Percentiles rank a stretch among this genome's conserved stretches.
phyloP scores from a whole-genome alignment of 371 early-diverging fungal species.

The Syncephalastrum monosporum region DNA sequence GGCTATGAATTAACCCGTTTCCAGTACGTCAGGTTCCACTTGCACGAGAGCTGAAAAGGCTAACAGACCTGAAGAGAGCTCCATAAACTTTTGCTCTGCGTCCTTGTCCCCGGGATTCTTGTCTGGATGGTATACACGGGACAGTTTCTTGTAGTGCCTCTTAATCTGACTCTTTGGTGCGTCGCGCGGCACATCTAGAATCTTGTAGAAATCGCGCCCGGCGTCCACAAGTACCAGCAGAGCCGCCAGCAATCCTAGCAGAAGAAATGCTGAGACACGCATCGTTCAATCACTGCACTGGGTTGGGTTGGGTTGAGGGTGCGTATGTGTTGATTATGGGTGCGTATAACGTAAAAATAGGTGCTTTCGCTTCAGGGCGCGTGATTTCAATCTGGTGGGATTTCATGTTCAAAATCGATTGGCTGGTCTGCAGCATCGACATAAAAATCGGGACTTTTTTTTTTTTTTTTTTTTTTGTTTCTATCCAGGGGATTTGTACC shows the following conservation, averaged over 20 bases:
- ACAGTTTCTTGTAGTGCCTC: conserved; percentile 87
- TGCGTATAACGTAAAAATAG: too few relatives aligned
- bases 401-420: too few relatives aligned
- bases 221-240: conserved; percentile 20
- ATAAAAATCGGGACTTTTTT: too few relatives aligned
- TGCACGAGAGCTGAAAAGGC: background rate
- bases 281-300: too few relatives aligned
- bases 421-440: too few relatives aligned
- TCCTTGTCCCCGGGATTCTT: conserved; percentile 83
- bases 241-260: background rate
- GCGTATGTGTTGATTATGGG: too few relatives aligned
- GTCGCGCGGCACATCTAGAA: conserved; percentile 82
- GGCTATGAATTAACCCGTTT: conserved; percentile 46
- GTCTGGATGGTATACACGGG: conserved; percentile 89
- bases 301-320: too few relatives aligned
- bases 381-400: too few relatives aligned
- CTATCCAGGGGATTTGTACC: too few relatives aligned
- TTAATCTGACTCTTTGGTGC: conserved; percentile 87
- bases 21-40: background rate
- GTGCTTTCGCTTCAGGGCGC: too few relatives aligned
- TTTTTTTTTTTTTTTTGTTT: too few relatives aligned
- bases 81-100: conserved; percentile 89
- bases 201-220: conserved; percentile 47
- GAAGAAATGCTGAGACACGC: background rate
- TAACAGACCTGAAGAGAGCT: conserved; percentile 70